These are phyloP conservation scores for Phytophthora pseudosyringae DNA, from an alignment of 352 stramenopile species.

Conservation along the genomic window DNA sequence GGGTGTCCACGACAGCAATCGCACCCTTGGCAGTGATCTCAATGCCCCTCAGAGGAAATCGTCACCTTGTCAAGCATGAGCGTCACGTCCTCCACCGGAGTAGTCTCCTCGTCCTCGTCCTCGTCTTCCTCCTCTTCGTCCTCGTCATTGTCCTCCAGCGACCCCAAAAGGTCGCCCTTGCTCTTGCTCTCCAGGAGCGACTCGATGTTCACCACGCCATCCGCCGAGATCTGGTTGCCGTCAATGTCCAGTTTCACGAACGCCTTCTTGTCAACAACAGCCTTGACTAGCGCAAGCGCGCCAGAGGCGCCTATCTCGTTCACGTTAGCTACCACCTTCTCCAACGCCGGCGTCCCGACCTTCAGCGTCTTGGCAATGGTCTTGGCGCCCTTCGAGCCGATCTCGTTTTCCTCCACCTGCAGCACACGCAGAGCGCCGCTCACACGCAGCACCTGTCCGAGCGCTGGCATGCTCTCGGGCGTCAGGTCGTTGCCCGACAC, in stretches of 20 bases:
- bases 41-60: too few relatives aligned
- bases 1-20: slow-evolving; percentile 87
- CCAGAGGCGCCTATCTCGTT: slow-evolving; percentile 92
- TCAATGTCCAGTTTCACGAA: slow-evolving; percentile 77
- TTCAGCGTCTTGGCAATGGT: slow-evolving; percentile 76
- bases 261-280: slow-evolving; percentile 57
- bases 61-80: slow-evolving; percentile 79
- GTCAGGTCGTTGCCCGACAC: slow-evolving; percentile 95
- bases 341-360: slow-evolving; percentile 51
- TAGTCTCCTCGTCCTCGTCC: slow-evolving; percentile 57
- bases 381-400: slow-evolving; percentile 86
- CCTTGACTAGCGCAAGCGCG: slow-evolving; percentile 78
- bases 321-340: slow-evolving; percentile 87
- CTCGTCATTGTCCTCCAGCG: slow-evolving; percentile 86
- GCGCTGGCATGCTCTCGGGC: slow-evolving; percentile 52
- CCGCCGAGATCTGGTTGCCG: slow-evolving; percentile 81
- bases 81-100: slow-evolving; percentile 58
- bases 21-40: too few relatives aligned
- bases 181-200: slow-evolving; percentile 52
- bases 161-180: slow-evolving; percentile 69
- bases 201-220: slow-evolving; percentile 65
- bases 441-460: slow-evolving; percentile 55
- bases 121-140: slow-evolving; percentile 76
- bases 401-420: slow-evolving; percentile 94
- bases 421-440: slow-evolving; percentile 79